Percentiles rank a stretch among this genome's conserved stretches.
Evolutionary conservation across 1,284 basidiomycete species (phyloP).

Genomic region (Rhodotorula sp.): DNA sequence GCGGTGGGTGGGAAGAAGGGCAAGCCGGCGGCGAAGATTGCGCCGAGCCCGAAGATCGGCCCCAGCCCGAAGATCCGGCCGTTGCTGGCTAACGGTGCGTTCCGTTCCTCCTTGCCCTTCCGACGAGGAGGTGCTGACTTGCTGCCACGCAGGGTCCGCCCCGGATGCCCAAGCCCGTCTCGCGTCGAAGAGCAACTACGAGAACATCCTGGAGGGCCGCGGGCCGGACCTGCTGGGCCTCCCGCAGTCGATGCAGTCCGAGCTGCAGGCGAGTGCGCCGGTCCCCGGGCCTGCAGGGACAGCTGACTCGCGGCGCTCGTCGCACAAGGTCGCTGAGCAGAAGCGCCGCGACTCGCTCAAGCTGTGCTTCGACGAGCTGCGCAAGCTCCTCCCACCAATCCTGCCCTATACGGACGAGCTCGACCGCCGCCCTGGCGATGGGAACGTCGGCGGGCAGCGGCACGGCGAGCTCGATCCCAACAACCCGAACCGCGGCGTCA

Average conservation of each 20-base stretch:
- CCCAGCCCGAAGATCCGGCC: slow-evolving; percentile 23
- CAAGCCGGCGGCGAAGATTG: slow-evolving; percentile 19
- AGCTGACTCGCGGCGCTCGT: slow-evolving; percentile 69
- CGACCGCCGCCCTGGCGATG: slow-evolving; percentile 46
- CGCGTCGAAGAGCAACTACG: slow-evolving; percentile 26
- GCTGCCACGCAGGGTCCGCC: not conserved
- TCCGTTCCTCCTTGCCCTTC: not conserved
- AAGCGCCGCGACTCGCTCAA: slow-evolving; percentile 95
- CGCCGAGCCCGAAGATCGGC: slow-evolving; percentile 18
- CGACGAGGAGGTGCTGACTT: not conserved
- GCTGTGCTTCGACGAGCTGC: slow-evolving; percentile 91
- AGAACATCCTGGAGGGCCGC: slow-evolving; percentile 29
- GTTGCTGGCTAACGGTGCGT: slow-evolving; percentile 14
- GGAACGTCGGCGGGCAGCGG: slow-evolving; percentile 47
- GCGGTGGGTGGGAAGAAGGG: not conserved
- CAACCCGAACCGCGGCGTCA: slow-evolving; percentile 91
- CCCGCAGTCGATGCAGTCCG: slow-evolving; percentile 9
- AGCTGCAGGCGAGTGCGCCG: slow-evolving; percentile 2
- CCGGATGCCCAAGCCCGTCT: slow-evolving; percentile 25
- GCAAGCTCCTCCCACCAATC: slow-evolving; percentile 82
- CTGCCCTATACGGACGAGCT: slow-evolving; percentile 37
- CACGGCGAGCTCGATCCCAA: slow-evolving; percentile 50
- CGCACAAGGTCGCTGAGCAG: slow-evolving; percentile 96
- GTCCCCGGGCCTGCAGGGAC: not conserved
- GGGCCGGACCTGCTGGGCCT: slow-evolving; percentile 27